These are phyloP conservation scores for Inosperma sp. DNA, from an alignment of 768 basidiomycete species.

Conservation along the genomic window DNA sequence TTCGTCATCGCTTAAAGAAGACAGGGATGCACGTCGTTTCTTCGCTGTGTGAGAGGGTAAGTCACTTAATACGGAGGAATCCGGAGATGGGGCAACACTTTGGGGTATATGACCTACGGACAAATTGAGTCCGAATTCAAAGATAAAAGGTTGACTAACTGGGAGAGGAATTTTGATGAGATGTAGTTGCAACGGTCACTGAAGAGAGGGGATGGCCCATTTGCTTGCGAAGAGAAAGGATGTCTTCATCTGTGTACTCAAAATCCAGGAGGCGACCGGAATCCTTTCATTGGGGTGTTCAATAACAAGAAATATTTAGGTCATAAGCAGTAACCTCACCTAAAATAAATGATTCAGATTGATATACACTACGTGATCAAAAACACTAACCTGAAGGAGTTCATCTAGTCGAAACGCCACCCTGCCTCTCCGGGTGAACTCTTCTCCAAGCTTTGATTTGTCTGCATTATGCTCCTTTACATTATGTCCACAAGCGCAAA, in stretches of 20 bases:
- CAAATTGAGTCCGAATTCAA: conserved; percentile 11
- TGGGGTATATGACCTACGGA: conserved; percentile 27
- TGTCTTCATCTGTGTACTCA: conserved; percentile 65
- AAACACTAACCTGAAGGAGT: conserved; percentile 60
- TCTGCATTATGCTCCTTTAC: conserved; percentile 65
- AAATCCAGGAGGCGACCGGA: conserved; percentile 76
- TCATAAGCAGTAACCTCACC: conserved; percentile 7
- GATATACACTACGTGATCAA: conserved; percentile 4
- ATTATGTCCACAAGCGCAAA: conserved; percentile 68
- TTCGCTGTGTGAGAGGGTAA: conserved; percentile 44
- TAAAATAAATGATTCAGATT: conserved; percentile 7
- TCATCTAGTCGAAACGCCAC: conserved; percentile 81
- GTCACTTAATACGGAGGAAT: conserved; percentile 50
- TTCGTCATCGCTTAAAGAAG: conserved; percentile 51
- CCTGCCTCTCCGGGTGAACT: conserved; percentile 67
- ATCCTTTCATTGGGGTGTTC: conserved; percentile 46
- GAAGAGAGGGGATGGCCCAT: conserved; percentile 53
- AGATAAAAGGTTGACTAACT: conserved; percentile 35
- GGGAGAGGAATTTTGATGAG: conserved; percentile 39
- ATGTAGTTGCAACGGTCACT: conserved; percentile 42
- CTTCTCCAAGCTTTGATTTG: conserved; percentile 50
- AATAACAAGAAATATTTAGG: background rate
- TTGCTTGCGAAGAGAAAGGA: conserved; percentile 64
- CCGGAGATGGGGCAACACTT: conserved; percentile 38
- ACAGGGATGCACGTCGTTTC: conserved; percentile 49